phyloP scores from a whole-genome alignment of 2,329 filamentous ascomycete species.

The Pestalotiopsis sp. region DNA sequence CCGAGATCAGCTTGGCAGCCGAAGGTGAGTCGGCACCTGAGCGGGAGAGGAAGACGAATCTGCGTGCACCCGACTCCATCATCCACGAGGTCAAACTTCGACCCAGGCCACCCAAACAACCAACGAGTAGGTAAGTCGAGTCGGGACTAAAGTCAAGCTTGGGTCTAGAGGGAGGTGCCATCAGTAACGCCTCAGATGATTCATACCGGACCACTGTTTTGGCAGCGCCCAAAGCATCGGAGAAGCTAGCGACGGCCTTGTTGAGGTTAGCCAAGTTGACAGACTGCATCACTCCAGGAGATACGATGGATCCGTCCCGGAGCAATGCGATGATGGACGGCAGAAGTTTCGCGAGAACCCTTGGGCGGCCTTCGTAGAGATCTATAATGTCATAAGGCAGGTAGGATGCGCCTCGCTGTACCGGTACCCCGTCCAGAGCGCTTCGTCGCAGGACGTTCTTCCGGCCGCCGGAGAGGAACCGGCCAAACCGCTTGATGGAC shows the following conservation, averaged over 20 bases:
- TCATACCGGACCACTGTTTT: constrained; percentile 17
- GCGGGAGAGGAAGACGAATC: constrained; percentile 36
- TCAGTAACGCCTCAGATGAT: constrained; percentile 16
- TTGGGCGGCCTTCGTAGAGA: constrained; percentile 19
- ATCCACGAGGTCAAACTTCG: constrained; percentile 36
- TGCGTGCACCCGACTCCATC: constrained; percentile 32
- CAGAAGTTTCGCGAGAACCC: constrained; percentile 19
- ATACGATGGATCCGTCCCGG: constrained; percentile 12
- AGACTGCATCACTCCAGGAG: constrained; percentile 12
- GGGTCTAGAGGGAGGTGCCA: background rate
- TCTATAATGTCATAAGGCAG: constrained; percentile 26
- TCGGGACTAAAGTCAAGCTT: constrained; percentile 17
- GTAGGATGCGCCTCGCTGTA: constrained; percentile 26
- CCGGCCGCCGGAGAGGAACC: constrained; percentile 23
- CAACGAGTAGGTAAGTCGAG: constrained; percentile 35
- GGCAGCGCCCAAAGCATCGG: constrained; percentile 13
- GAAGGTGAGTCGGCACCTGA: constrained; percentile 27
- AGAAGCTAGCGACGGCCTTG: constrained; percentile 21
- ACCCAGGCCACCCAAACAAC: constrained; percentile 39
- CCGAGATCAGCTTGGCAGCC: constrained; percentile 23
- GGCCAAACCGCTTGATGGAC: constrained; percentile 20
- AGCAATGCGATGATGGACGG: constrained; percentile 15
- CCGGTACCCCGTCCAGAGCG: constrained; percentile 23
- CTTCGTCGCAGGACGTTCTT: constrained; percentile 24
- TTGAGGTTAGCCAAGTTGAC: constrained; percentile 20